Base-by-base conservation (phyloP, 2,329 filamentous ascomycete species). In the Myrmaecium sp. region DNA sequence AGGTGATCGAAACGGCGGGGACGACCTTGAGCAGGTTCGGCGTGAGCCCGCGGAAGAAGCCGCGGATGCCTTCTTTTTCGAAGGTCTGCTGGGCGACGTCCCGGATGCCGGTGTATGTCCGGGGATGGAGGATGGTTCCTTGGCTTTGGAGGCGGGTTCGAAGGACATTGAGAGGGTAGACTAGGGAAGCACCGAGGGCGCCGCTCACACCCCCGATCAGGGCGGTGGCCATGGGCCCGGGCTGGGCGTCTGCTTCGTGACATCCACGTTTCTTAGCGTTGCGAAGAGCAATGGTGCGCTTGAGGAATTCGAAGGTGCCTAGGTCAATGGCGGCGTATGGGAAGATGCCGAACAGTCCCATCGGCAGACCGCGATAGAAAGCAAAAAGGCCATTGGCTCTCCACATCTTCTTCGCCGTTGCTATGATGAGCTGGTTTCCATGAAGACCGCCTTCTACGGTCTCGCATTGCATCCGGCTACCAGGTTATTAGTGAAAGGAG, bases 321-420 rank as follows among this genome's bases (percentile, higher is more conserved):
- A 98, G 75, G 47, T 98, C 89, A 45, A 98, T 91, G 26, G 89
- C 89, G 21, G 83, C 86, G 51, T 95, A 98, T 0, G 89, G 89
- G 43, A 98, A 98, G 73, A 95, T 94, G 47, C 89, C 89, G 26
- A 94, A 58, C 4, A 98, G 64, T 10, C 89, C 89, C 69, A 95
- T 89, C 0, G 83, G 84, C 17, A 98, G 66, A 21, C 89, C 89
- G 28, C 86, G 81, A 51, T 95, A 98, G 35, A 83, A 86, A 5
- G 79, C 66, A 17, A 68, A 61, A 15, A 84, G 38, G 13, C 81
- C 81, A 31, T 80, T 78, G 32, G 73, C 68, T 21, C 64, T 66
- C 61, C 74, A 82, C 76, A 98, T 93, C 49, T 83, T 92, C 47
- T 69, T 66, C 3, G 80, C 80, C 1, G 86, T 95, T 25, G 77